Evolutionary conservation across 2,329 filamentous ascomycete species (phyloP), one percentile per base, ranked within the genome.

Genomic region (Annulohypoxylon truncatum): DNA sequence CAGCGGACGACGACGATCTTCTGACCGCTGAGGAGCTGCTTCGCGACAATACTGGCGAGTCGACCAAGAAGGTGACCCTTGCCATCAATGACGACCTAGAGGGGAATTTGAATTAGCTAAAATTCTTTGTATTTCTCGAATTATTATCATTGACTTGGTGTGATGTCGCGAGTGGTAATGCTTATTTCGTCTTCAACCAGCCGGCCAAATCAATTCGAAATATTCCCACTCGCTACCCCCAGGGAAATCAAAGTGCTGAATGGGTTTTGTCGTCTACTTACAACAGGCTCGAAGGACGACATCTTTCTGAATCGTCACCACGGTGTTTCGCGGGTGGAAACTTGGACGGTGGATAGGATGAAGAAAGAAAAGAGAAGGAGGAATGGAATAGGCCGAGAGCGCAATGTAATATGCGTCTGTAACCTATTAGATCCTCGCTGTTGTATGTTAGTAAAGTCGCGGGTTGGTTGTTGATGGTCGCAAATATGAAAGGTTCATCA

Each of bases 1-100:
- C 92, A 96, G 89, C 96, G 93, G 83, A 99, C 96, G 78, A 99
- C 88, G 80, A 98, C 95, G 82, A 99, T 96, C 92, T 98, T 98
- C 89, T 98, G 95, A 83, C 95, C 95, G 85, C 91, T 96, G 79
- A 98, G 92, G 81, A 98, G 91, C 89, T 98, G 95, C 92, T 98
- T 98, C 83, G 95, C 95, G 81, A 98, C 94, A 82, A 94, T 97
- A 83, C 90, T 94, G 87, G 95, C 95, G 83, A 99, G 91, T 84
- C 96, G 95, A 89, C 96, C 96, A 85, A 99, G 94, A 83, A 99
- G 92, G 87, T 99, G 96, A 86, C 96, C 96, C 91, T 99, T 99
- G 93, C 94, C 96, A 91, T 99, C 96, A 83, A 99, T 97, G 87
- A 97, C 92, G 87, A 97, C 91, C 94, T 97, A 77, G 72, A 65